Evolutionary conservation across 768 basidiomycete genomes (phyloP).

Genomic region (Sarcomyxa edulis): DNA sequence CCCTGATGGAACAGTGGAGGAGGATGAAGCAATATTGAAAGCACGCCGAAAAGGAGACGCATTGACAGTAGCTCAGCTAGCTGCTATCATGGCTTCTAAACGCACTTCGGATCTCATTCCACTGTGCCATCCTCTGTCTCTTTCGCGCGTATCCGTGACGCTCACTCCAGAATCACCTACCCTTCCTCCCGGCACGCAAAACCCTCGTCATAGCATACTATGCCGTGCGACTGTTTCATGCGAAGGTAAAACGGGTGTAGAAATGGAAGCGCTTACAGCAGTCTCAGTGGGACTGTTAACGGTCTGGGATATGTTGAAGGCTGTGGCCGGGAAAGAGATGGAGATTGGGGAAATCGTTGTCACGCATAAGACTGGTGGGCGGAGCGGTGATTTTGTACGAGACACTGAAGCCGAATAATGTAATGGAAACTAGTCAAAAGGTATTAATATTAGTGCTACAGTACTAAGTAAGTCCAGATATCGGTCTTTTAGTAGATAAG

Average conservation of each 20-base stretch:
- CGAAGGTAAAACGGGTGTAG: conserved; percentile 80
- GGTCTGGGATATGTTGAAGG: conserved; percentile 93
- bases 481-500: background rate
- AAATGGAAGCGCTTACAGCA: conserved; percentile 91
- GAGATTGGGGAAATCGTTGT: conserved; percentile 66
- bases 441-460: too few relatives aligned
- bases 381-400: conserved; percentile 62
- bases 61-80: conserved; percentile 73
- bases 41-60: conserved; percentile 62
- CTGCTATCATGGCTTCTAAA: conserved; percentile 86
- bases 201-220: conserved; percentile 40
- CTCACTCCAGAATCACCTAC: conserved; percentile 41
- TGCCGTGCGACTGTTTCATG: conserved; percentile 70
- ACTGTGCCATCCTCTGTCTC: conserved; percentile 77
- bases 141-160: conserved; percentile 65
- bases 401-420: conserved; percentile 4
- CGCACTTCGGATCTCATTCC: conserved; percentile 81
- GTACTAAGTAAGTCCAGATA: background rate
- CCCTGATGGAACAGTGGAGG: conserved; percentile 15
- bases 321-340: conserved; percentile 86
- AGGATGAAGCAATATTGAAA: conserved; percentile 37
- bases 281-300: conserved; percentile 75
- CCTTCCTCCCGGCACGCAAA: conserved; percentile 7
- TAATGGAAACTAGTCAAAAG: too few relatives aligned
- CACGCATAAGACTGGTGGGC: conserved; percentile 65